Percentiles rank a stretch among this genome's conserved stretches.
These are phyloP conservation scores for Corinectria fuckeliana DNA, from an alignment of 2,329 filamentous ascomycete species.

Conservation along the genomic window DNA sequence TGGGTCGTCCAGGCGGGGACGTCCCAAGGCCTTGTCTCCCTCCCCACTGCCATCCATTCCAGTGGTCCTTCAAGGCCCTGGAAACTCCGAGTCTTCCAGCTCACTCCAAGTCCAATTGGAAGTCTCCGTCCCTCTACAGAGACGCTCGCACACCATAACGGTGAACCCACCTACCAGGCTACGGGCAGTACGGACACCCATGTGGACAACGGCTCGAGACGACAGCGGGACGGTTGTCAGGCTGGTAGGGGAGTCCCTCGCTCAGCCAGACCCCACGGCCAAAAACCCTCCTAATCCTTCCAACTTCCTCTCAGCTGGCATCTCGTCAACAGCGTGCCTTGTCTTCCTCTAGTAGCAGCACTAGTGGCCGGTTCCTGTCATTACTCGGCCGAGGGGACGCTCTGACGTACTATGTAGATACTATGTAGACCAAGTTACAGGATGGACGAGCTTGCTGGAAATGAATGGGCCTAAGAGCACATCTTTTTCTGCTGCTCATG, in stretches of 20 bases:
- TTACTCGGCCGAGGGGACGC: neutral
- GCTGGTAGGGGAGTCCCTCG: slow-evolving; percentile 4
- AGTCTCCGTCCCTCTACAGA: too few species aligned
- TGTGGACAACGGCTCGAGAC: slow-evolving; percentile 7
- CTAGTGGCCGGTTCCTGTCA: neutral
- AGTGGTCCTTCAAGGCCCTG: neutral
- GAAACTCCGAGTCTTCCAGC: neutral
- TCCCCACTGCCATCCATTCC: neutral
- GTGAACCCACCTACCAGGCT: slow-evolving; percentile 3
- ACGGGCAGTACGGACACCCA: neutral
- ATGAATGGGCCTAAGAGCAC: slow-evolving; percentile 7
- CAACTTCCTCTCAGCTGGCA: neutral
- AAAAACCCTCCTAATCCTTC: neutral
- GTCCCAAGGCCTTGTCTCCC: neutral
- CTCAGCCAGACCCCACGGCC: neutral
- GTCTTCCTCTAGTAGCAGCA: neutral
- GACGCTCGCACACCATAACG: slow-evolving; percentile 1
- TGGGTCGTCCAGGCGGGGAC: neutral
- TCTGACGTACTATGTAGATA: too few species aligned
- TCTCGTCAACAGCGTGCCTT: neutral
- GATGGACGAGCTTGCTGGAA: slow-evolving; percentile 10
- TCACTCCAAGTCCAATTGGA: too few species aligned
- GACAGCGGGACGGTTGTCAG: neutral
- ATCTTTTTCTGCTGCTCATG: neutral
- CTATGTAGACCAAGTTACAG: too few species aligned